Evolutionary conservation across 371 early-diverging fungal genomes (phyloP).

Genomic region (Rhizopus sp.): DNA sequence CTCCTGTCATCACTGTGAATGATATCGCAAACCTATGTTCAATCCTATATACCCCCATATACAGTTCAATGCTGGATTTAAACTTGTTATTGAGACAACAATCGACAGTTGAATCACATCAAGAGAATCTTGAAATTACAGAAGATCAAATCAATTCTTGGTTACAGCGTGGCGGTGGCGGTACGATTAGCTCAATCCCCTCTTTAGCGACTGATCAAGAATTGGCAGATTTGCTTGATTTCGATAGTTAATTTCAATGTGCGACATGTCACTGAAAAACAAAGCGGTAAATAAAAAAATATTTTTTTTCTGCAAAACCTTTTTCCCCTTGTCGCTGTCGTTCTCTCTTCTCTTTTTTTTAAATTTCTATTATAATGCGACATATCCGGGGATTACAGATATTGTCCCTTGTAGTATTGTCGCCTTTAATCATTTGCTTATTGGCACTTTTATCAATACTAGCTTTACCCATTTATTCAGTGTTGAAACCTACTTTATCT

Average conservation of each 20-base stretch:
- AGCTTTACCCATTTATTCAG: slow-evolving; percentile 8
- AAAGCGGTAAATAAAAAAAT: not conserved
- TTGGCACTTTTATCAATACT: slow-evolving; percentile 15
- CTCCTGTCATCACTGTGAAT: not conserved
- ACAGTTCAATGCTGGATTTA: slow-evolving; percentile 12
- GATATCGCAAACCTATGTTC: slow-evolving; percentile 2
- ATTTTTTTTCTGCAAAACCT: not conserved
- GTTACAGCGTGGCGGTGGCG: slow-evolving; percentile 28
- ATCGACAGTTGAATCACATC: not conserved
- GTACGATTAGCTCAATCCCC: slow-evolving; percentile 15
- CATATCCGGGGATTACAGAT: slow-evolving; percentile 26
- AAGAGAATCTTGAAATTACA: slow-evolving; percentile 21
- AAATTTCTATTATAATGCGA: slow-evolving; percentile 15
- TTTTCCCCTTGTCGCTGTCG: slow-evolving; percentile 2
- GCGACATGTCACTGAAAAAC: not conserved
- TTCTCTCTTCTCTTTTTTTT: not conserved
- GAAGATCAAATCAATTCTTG: slow-evolving; percentile 33
- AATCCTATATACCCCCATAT: slow-evolving; percentile 15
- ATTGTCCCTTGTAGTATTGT: slow-evolving; percentile 24
- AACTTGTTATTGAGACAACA: slow-evolving; percentile 6
- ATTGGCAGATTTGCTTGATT: slow-evolving; percentile 12
- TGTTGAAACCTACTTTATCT: not conserved
- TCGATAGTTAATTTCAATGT: not conserved
- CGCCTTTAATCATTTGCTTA: slow-evolving; percentile 12
- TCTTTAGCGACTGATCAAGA: slow-evolving; percentile 36